A percentile compares a stretch with the other conserved stretches of the same genome.
phyloP scores from a whole-genome alignment of 768 basidiomycete species.

The Suillus bovinus region DNA sequence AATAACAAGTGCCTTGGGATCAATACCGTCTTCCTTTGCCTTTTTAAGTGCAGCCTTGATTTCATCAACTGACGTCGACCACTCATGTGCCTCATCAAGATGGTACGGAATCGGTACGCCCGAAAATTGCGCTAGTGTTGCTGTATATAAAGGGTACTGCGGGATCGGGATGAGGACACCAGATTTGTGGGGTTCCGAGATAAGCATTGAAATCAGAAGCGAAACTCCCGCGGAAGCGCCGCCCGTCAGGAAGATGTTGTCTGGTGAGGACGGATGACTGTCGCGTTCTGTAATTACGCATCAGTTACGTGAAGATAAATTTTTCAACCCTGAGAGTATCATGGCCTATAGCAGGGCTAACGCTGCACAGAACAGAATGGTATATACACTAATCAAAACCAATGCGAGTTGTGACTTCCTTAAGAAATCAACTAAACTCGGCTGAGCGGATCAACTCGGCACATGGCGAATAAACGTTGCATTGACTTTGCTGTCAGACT shows the following conservation, averaged over 20 bases:
- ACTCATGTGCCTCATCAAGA: slow-evolving; percentile 78
- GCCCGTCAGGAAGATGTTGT: slow-evolving; percentile 90
- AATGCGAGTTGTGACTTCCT: not conserved
- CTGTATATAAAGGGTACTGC: slow-evolving; percentile 97
- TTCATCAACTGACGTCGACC: slow-evolving; percentile 75
- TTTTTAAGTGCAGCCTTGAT: slow-evolving; percentile 68
- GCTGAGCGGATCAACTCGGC: not conserved
- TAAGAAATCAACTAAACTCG: not conserved
- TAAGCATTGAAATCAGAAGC: slow-evolving; percentile 78
- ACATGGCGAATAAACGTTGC: not conserved
- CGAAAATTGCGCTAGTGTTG: slow-evolving; percentile 81
- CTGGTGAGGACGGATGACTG: slow-evolving; percentile 79
- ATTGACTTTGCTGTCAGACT: not conserved
- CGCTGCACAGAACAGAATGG: not conserved
- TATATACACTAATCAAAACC: not conserved
- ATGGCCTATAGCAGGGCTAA: not conserved
- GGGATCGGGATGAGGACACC: slow-evolving; percentile 96
- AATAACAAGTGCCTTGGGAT: slow-evolving; percentile 85
- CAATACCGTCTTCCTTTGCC: slow-evolving; percentile 59
- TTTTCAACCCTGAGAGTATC: not conserved
- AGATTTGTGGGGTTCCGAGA: slow-evolving; percentile 55
- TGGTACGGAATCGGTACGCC: slow-evolving; percentile 88
- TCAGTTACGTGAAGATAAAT: not conserved
- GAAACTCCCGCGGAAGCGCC: slow-evolving; percentile 96
- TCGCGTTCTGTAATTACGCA: slow-evolving; percentile 67